phyloP scores from a whole-genome alignment of 2,329 filamentous ascomycete genomes.

The Huntiella omanensis region DNA sequence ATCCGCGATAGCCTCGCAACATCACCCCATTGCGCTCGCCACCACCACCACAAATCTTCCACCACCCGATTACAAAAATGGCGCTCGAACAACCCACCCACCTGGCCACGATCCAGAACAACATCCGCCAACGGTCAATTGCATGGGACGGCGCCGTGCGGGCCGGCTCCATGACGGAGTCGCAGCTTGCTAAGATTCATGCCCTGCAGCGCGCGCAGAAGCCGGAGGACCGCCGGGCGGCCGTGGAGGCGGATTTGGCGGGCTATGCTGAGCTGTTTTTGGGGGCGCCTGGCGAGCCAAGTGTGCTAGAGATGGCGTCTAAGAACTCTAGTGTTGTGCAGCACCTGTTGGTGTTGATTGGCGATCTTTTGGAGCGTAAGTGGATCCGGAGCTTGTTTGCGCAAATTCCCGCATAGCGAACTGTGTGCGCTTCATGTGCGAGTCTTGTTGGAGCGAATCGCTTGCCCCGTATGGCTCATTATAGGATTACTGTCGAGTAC shows the following conservation, averaged over 20 bases:
- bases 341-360: conserved; percentile 79
- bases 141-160: conserved; percentile 94
- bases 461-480: too few species aligned
- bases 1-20: conserved; percentile 7
- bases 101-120: conserved; percentile 72
- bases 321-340: conserved; percentile 83
- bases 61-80: conserved; percentile 31
- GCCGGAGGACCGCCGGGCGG: conserved; percentile 61
- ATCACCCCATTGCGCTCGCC: neutral
- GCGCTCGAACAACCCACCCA: conserved; percentile 85
- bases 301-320: conserved; percentile 66
- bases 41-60: neutral
- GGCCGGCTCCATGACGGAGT: conserved; percentile 81
- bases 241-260: conserved; percentile 59
- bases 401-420: conserved; percentile 5
- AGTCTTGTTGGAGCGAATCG: too few species aligned
- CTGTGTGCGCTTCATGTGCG: too few species aligned
- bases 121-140: conserved; percentile 88
- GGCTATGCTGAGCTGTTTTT: conserved; percentile 68
- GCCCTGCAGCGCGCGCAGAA: conserved; percentile 91
- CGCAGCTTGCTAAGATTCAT: conserved; percentile 87
- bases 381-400: conserved; percentile 14
- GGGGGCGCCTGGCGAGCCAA: conserved; percentile 48
- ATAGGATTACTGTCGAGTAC: neutral
- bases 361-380: conserved; percentile 70